Conservation (phyloP, 768 basidiomycete species). For the Serendipita sp. region DNA sequence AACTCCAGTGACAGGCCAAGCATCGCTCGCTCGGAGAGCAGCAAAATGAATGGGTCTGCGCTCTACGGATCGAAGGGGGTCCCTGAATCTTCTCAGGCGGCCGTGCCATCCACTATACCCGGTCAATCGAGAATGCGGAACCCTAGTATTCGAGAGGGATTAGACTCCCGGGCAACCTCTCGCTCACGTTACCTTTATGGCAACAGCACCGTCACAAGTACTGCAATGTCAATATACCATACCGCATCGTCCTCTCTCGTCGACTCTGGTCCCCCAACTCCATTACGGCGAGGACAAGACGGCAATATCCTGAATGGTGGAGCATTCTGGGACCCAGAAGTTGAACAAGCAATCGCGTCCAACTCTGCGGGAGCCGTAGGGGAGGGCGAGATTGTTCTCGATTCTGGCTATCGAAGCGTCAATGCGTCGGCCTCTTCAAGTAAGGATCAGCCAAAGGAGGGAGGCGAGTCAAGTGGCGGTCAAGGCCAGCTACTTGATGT, state of each 20-base stretch:
- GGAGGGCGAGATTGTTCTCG: not conserved
- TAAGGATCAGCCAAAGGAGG: not conserved
- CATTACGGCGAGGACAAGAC: not conserved
- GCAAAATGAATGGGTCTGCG: not conserved
- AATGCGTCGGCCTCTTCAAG: too few relatives aligned
- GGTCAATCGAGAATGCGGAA: not conserved
- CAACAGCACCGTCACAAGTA: slow-evolving; percentile 39
- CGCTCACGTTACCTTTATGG: slow-evolving; percentile 22
- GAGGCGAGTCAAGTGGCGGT: not conserved
- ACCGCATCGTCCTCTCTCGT: slow-evolving; percentile 69
- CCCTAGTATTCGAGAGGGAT: not conserved
- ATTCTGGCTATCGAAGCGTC: not conserved
- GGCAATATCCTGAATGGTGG: not conserved
- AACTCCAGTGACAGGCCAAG: slow-evolving; percentile 7
- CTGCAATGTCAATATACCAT: slow-evolving; percentile 53
- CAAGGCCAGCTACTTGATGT: not conserved
- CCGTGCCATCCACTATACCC: slow-evolving; percentile 6
- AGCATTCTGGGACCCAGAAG: slow-evolving; percentile 5
- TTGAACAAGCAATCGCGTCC: slow-evolving; percentile 32
- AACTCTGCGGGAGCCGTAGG: slow-evolving; percentile 14
- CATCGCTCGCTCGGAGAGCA: not conserved
- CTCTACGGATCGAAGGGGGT: not conserved
- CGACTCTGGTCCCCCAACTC: slow-evolving; percentile 21
- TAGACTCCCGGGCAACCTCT: slow-evolving; percentile 32
- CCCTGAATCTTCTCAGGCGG: not conserved